Evolutionary conservation across 305 asterid genomes (phyloP).

Genomic region (Fraxinus sp.): DNA sequence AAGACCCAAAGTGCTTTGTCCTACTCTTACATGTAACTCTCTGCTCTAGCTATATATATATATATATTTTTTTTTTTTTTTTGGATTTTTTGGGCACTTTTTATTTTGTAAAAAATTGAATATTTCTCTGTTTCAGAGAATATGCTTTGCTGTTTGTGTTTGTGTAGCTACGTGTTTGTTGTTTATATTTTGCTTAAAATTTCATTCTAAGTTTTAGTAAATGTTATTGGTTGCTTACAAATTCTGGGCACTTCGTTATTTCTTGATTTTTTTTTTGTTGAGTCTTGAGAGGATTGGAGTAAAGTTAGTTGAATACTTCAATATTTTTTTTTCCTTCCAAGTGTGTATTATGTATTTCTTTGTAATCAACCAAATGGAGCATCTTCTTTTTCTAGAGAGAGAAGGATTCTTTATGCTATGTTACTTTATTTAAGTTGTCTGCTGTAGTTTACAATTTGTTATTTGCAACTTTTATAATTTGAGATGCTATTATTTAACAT

Average conservation of each 20-base stretch:
- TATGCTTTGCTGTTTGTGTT: background rate
- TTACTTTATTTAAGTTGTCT: background rate
- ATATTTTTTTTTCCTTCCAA: background rate
- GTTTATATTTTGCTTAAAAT: background rate
- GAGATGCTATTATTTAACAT: background rate
- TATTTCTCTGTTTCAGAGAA: background rate
- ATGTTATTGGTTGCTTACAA: background rate
- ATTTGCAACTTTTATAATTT: background rate
- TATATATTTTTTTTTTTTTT: background rate
- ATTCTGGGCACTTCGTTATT: background rate
- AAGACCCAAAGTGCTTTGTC: constrained; percentile 11
- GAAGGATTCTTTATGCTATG: background rate
- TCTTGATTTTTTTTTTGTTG: background rate
- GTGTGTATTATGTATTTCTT: background rate
- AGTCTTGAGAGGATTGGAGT: background rate
- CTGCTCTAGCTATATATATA: background rate
- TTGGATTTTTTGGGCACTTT: background rate
- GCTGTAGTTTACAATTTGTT: background rate
- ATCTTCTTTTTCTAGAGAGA: background rate
- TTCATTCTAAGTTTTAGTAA: background rate
- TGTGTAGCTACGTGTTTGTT: background rate
- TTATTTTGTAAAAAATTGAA: background rate
- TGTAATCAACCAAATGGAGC: background rate
- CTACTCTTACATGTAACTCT: constrained; percentile 14
- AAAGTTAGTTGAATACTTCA: background rate